A percentile compares a stretch with the other conserved stretches of the same genome.
Conservation (phyloP, 331 rosid species). For the Malus hybrid region DNA sequence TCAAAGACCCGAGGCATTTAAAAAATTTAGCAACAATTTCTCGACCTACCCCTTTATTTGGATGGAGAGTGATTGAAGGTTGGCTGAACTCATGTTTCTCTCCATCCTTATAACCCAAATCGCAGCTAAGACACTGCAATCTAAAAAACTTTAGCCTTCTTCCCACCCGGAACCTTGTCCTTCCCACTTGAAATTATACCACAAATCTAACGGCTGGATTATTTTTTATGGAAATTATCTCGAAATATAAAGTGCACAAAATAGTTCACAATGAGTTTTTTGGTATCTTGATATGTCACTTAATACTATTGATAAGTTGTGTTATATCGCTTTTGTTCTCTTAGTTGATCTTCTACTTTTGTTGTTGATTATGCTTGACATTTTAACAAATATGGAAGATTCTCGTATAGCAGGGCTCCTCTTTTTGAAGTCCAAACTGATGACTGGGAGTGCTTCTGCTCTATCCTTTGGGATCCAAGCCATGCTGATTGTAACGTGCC, state of each 20-base stretch:
- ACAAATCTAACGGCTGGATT: neutral
- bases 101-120: too few species aligned
- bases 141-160: too few species aligned
- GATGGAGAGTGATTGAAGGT: too few species aligned
- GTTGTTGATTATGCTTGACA: slow-evolving; percentile 11
- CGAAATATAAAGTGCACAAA: neutral
- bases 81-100: too few species aligned
- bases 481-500: slow-evolving; percentile 88
- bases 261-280: neutral
- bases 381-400: neutral
- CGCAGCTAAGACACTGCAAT: too few species aligned
- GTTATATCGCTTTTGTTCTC: too few species aligned
- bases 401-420: slow-evolving; percentile 64
- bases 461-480: slow-evolving; percentile 73
- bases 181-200: neutral
- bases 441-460: slow-evolving; percentile 90
- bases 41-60: too few species aligned
- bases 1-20: too few species aligned
- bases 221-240: neutral
- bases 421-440: slow-evolving; percentile 70
- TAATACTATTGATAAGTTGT: neutral
- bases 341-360: neutral
- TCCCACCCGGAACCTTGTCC: too few species aligned
- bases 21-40: too few species aligned
- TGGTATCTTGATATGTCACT: neutral